phyloP scores from a whole-genome alignment of 192 early-diverging fungal genomes.

The Coemansia sp. region DNA sequence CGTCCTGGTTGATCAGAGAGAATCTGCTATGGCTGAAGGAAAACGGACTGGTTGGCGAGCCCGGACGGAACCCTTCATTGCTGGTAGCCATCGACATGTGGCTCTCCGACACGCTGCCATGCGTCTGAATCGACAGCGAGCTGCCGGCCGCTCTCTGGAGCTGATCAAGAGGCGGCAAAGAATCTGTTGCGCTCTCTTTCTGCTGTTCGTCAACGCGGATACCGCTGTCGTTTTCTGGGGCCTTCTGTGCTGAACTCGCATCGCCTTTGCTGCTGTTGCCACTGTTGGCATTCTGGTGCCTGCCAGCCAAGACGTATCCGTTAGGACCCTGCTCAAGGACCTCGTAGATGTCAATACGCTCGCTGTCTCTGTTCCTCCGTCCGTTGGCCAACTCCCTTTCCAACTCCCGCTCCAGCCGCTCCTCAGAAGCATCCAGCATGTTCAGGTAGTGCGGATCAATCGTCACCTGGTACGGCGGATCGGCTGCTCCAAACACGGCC shows the following conservation, averaged over 20 bases:
- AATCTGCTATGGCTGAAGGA: conserved; percentile 52
- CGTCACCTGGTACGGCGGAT: conserved; percentile 10
- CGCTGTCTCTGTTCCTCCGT: conserved; percentile 2
- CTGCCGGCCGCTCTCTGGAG: neutral
- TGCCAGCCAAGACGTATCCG: conserved; percentile 4
- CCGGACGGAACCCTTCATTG: neutral
- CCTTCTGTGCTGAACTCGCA: neutral
- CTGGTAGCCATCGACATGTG: conserved; percentile 21
- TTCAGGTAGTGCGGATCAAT: conserved; percentile 26
- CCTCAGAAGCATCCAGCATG: conserved; percentile 23
- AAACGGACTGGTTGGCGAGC: conserved; percentile 42
- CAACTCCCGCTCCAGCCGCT: conserved; percentile 3
- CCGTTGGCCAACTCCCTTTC: neutral
- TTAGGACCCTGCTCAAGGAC: conserved; percentile 1
- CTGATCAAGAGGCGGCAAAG: neutral
- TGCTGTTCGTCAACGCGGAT: conserved; percentile 24
- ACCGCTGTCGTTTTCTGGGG: conserved; percentile 42
- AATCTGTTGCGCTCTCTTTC: neutral
- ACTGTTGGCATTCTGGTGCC: neutral
- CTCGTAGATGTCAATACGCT: conserved; percentile 12
- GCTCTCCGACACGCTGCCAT: conserved; percentile 21
- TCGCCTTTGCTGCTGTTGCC: neutral
- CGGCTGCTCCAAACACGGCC: neutral
- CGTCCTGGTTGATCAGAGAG: conserved; percentile 54
- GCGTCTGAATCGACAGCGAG: conserved; percentile 11